phyloP scores from a whole-genome alignment of 2,329 filamentous ascomycete species.

The Penicillium nordicum region DNA sequence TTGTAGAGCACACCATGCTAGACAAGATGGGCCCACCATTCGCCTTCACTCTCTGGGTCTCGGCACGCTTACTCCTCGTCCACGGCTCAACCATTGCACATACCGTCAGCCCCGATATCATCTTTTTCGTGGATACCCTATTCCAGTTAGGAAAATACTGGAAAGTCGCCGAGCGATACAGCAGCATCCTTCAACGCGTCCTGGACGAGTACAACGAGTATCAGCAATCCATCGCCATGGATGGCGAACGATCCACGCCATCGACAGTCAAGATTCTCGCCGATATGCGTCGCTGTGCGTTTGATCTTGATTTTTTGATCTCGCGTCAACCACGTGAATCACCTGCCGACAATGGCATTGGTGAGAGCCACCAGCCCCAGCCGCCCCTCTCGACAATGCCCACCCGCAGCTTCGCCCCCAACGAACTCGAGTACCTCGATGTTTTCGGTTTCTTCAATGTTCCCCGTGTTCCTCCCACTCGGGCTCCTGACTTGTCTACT shows the following conservation, averaged over 20 bases:
- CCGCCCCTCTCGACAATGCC: conserved; percentile 38
- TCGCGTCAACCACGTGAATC: conserved; percentile 66
- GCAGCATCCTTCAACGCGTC: conserved; percentile 72
- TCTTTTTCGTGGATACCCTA: conserved; percentile 77
- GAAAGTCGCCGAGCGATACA: conserved; percentile 82
- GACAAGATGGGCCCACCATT: conserved; percentile 83
- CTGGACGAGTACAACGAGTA: conserved; percentile 82
- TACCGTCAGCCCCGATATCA: conserved; percentile 73
- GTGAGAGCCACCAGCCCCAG: conserved; percentile 9
- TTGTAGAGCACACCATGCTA: conserved; percentile 70
- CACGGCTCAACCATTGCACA: conserved; percentile 88
- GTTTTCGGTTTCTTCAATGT: conserved; percentile 96
- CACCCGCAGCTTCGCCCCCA: conserved; percentile 66
- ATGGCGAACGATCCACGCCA: conserved; percentile 71
- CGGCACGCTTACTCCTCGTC: conserved; percentile 78
- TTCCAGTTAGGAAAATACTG: conserved; percentile 77
- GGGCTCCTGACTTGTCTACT: conserved; percentile 25
- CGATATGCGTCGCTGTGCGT: conserved; percentile 87
- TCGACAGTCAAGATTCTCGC: conserved; percentile 82
- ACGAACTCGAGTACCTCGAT: conserved; percentile 85
- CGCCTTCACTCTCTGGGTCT: conserved; percentile 90
- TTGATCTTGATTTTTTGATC: conserved; percentile 86
- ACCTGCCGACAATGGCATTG: conserved; percentile 34
- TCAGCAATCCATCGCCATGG: conserved; percentile 57
- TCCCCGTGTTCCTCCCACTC: conserved; percentile 60